Conservation (phyloP, 2,329 filamentous ascomycete species). For the Neurospora crassa region DNA sequence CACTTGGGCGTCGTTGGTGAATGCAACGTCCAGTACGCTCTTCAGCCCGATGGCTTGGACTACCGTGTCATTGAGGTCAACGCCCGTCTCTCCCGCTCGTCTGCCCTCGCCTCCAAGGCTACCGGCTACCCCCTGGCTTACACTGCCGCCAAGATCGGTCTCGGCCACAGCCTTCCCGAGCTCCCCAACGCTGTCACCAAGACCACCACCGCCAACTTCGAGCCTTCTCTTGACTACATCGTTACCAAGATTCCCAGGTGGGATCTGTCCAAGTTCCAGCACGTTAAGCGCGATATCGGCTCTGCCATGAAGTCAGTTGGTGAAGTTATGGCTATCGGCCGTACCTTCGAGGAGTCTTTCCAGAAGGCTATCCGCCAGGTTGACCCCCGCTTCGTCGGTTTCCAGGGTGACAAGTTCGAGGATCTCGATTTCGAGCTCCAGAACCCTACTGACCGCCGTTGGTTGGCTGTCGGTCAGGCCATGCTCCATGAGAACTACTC, state of each 20-base stretch:
- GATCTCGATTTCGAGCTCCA: constrained; percentile 81
- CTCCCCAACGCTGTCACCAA: constrained; percentile 97
- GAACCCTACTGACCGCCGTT: constrained; percentile 92
- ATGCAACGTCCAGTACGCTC: constrained; percentile 96
- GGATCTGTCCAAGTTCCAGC: constrained; percentile 98
- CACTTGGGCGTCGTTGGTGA: constrained; percentile 96
- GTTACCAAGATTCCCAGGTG: constrained; percentile 98
- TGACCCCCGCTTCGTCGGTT: constrained; percentile 82
- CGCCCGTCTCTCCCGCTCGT: constrained; percentile 93
- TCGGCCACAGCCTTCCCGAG: constrained; percentile 90
- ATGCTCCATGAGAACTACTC: constrained; percentile 96
- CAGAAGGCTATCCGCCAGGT: constrained; percentile 98
- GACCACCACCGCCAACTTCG: constrained; percentile 97
- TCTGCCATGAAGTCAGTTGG: constrained; percentile 98
- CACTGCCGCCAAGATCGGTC: constrained; percentile 94
- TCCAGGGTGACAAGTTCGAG: constrained; percentile 92
- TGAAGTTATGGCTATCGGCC: constrained; percentile 98
- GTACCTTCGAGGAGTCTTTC: constrained; percentile 97
- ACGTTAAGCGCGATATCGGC: constrained; percentile 94
- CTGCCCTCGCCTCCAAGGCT: constrained; percentile 92
- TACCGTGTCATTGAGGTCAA: constrained; percentile 99
- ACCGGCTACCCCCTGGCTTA: constrained; percentile 96
- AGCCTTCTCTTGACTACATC: constrained; percentile 93
- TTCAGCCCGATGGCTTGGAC: constrained; percentile 93
- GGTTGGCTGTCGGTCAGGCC: constrained; percentile 94